These are phyloP conservation scores for Radiomyces spectabilis DNA, from an alignment of 192 early-diverging fungal genomes.

Conservation along the genomic window DNA sequence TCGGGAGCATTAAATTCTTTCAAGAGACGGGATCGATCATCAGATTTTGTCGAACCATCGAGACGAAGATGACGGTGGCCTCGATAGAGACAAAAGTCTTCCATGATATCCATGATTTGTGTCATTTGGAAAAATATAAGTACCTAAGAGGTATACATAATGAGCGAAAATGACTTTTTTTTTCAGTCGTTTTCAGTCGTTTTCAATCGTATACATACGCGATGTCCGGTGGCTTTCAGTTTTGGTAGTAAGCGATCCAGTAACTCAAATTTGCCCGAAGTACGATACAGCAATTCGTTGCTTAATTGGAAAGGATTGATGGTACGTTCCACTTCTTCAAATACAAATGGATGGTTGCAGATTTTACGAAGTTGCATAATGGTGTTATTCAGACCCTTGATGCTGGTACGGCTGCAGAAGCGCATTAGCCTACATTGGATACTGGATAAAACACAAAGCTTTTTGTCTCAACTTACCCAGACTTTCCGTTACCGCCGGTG, in stretches of 20 bases:
- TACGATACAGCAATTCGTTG: constrained; percentile 72
- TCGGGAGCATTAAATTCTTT: constrained; percentile 75
- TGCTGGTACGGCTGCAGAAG: constrained; percentile 38
- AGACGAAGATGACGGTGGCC: constrained; percentile 69
- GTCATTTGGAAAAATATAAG: constrained; percentile 78
- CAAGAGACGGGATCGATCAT: constrained; percentile 72
- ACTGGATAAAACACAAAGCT: not conserved
- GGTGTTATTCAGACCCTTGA: constrained; percentile 82
- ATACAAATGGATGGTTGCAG: constrained; percentile 97
- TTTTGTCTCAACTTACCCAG: constrained; percentile 37
- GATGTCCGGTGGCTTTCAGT: constrained; percentile 67
- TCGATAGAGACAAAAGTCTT: constrained; percentile 80
- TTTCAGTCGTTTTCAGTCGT: too few species aligned
- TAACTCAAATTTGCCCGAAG: constrained; percentile 92
- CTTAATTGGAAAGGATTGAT: constrained; percentile 66
- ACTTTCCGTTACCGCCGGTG: constrained; percentile 52
- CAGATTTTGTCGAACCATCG: constrained; percentile 87
- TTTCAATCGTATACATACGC: constrained; percentile 52
- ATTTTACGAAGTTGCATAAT: constrained; percentile 98
- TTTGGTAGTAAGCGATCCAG: constrained; percentile 90
- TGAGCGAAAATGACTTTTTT: not conserved
- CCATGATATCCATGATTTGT: constrained; percentile 93
- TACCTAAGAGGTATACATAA: constrained; percentile 26
- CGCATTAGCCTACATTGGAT: not conserved
- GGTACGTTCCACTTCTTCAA: constrained; percentile 77